Evolutionary conservation across 768 basidiomycete genomes (phyloP), one percentile per base, ranked within the genome.

Genomic region (Termitomyces sp.): DNA sequence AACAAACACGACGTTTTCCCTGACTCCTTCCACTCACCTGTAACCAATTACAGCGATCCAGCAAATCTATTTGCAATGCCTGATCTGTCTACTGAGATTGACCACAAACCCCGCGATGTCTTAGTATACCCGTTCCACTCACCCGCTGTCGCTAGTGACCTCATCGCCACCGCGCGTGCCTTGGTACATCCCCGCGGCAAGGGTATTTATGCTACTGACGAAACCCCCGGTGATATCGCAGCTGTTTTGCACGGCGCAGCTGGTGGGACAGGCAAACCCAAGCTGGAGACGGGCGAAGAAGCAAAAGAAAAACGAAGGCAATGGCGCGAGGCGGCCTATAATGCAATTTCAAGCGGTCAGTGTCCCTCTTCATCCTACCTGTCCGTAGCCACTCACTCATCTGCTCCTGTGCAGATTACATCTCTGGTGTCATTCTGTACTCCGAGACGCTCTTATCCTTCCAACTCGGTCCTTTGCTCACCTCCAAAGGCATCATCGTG

Each of bases 141-240:
- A 18, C 67, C 71, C 12, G 68, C 70, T 38, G 72, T 77, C 26
- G 77, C 78, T 4, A 65, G 72, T 46, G 73, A 76, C 58, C 66
- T 82, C 56, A 77, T 81, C 46, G 65, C 67, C 13, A 77, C 73
- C 3, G 80, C 80, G 9, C 67, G 71, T 22, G 73, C 75, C 7
- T 65, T 81, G 26, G 80, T 82, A 3, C 68, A 76, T 62, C 76
- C 78, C 28, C 73, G 72, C 18, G 80, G 79, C 33, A 80, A 75
- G 66, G 80, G 80, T 5, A 77, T 82, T 32, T 82, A 82, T 54
- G 81, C 81, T 12, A 81, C 80, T 9, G 81, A 82, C 59, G 80
- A 82, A 61, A 70, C 77, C 18, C 75, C 77, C n/a, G 72, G 77
- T 24, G 73, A 64, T 12, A 76, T 80, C 43, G 72, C 72, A 35